phyloP scores from a whole-genome alignment of 1,284 basidiomycete genomes.

The Rhodotorula sp. region DNA sequence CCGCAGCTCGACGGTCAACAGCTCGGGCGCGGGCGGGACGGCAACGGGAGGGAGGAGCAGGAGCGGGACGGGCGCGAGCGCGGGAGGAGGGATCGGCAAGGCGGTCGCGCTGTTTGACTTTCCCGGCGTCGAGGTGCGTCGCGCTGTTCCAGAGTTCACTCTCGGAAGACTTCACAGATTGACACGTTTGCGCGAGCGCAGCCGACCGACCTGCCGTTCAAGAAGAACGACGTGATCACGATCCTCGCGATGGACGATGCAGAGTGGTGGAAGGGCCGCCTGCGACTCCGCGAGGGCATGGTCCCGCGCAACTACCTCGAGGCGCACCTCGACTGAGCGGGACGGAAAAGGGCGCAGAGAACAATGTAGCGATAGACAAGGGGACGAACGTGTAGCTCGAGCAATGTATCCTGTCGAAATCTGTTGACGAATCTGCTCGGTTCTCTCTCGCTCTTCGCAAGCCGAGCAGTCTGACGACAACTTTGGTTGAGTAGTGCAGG shows the following conservation, averaged over 20 bases:
- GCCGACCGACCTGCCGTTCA: conserved; percentile 69
- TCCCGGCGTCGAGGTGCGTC: conserved; percentile 35
- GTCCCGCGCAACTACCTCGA: conserved; percentile 63
- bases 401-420: no score
- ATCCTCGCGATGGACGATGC: conserved; percentile 73
- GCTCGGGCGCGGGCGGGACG: no score
- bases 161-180: no score
- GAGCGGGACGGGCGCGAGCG: conserved; percentile 16
- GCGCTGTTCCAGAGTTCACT: no score
- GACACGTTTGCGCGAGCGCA: not conserved
- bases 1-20: conserved; percentile 6
- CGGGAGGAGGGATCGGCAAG: conserved; percentile 20
- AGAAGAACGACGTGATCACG: conserved; percentile 77
- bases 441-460: no score
- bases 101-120: conserved; percentile 39
- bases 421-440: no score
- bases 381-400: no score
- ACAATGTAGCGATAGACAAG: no score
- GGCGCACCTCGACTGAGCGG: conserved; percentile 2
- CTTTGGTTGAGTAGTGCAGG: no score
- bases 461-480: no score
- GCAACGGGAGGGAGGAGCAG: not conserved
- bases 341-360: not conserved
- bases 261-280: conserved; percentile 69
- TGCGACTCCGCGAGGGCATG: conserved; percentile 56